A percentile compares a stretch with the other conserved stretches of the same genome.
Conservation (phyloP, 352 stramenopile species). For the Pythium plurisporium region DNA sequence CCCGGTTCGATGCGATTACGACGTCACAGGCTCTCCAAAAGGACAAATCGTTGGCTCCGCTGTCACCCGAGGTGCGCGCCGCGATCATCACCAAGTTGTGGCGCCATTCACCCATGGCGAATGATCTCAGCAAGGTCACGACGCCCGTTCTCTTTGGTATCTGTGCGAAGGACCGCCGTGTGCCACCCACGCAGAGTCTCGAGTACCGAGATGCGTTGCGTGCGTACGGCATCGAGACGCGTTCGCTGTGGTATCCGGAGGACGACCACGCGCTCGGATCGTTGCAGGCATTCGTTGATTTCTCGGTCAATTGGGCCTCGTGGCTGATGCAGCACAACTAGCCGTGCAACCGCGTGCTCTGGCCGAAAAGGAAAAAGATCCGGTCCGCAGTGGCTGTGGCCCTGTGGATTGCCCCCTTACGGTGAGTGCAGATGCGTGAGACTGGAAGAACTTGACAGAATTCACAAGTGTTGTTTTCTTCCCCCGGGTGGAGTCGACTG, state of each 20-base stretch:
- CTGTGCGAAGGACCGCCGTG: constrained; percentile 88
- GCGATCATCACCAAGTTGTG: constrained; percentile 80
- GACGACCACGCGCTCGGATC: constrained; percentile 71
- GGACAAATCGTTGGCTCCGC: constrained; percentile 24
- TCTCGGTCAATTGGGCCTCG: constrained; percentile 69
- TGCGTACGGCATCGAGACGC: constrained; percentile 43
- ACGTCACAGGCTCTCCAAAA: constrained; percentile 53
- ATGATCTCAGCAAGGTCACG: constrained; percentile 80
- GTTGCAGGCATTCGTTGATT: constrained; percentile 61
- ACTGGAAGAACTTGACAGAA: no score
- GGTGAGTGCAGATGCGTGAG: no score
- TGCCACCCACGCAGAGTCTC: constrained; percentile 89
- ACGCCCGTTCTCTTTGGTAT: constrained; percentile 91
- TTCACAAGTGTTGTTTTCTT: no score
- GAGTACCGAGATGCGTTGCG: constrained; percentile 90
- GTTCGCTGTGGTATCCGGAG: constrained; percentile 69
- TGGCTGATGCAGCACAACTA: constrained; percentile 57
- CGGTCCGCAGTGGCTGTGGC: no score
- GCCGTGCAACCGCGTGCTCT: no score
- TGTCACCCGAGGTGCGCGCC: constrained; percentile 43
- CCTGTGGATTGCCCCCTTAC: no score
- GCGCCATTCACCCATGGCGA: constrained; percentile 82
- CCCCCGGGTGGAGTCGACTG: no score
- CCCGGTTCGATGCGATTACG: constrained; percentile 82
- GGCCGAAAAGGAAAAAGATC: no score